Percentiles rank a stretch among this genome's conserved stretches.
Conservation (phyloP, 2,329 filamentous ascomycete genomes). For the Penicillium aurantiogriseum region DNA sequence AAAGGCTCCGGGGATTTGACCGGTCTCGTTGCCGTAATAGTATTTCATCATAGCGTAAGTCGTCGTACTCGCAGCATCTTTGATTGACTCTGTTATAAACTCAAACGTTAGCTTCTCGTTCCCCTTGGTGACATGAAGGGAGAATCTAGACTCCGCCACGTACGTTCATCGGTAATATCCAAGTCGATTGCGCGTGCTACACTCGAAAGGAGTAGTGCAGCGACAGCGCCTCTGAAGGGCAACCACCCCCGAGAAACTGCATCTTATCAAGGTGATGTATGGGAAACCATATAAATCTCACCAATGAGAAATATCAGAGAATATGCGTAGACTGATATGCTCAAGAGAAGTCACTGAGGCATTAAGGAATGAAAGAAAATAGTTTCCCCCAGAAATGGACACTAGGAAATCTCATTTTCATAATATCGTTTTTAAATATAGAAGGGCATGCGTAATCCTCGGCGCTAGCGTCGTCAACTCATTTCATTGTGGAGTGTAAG, state of each 20-base stretch:
- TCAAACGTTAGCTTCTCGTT: neutral
- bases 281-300: neutral
- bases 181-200: conserved; percentile 24
- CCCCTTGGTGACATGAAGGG: neutral
- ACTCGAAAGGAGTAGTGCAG: conserved; percentile 3
- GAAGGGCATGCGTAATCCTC: conserved; percentile 24
- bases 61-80: conserved; percentile 12
- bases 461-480: conserved; percentile 27
- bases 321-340: neutral
- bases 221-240: neutral
- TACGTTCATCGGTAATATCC: conserved; percentile 30
- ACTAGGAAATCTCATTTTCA: conserved; percentile 1
- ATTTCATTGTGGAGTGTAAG: conserved; percentile 13
- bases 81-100: conserved; percentile 10
- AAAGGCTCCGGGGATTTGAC: conserved; percentile 17
- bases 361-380: neutral
- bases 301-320: neutral
- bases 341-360: neutral
- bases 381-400: neutral
- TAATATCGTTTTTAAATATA: conserved; percentile 12
- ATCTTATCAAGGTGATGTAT: conserved; percentile 2
- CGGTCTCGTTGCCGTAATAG: conserved; percentile 14
- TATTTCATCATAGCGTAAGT: conserved; percentile 12
- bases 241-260: conserved; percentile 3
- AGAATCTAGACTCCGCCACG: neutral